Base-by-base conservation (phyloP, 2,329 filamentous ascomycete genomes). In the Aureobasidium musti region DNA sequence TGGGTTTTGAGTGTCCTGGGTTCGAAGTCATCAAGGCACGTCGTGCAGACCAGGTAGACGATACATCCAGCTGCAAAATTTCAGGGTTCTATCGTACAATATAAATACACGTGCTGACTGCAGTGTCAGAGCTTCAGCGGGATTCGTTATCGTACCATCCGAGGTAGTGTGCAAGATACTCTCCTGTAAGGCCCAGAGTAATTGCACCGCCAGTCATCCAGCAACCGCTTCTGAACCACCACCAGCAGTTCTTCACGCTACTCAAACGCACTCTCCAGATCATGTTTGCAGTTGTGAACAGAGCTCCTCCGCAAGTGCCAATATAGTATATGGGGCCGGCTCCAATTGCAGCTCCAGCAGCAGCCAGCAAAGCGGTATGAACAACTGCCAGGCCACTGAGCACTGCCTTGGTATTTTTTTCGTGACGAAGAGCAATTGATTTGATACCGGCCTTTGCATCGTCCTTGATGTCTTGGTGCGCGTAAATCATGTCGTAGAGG, bases 401-500 rank as follows among this genome's bases (percentile, higher is more conserved):
- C 10, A 96, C 87, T 63, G 86, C 80, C 77, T 95, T 96, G 1
- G 91, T 93, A 68, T 92, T 84, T 5, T 85, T 82, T 69, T 91
- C 89, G 71, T 96, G 91, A 75, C 89, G 89, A 45, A 96, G 81
- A 1, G 90, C 92, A 71, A 96, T 95, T 73, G 89, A 91, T 81
- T 94, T 96, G 79, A 96, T 95, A 10, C 92, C 92, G 0, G 89
- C 91, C 77, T 92, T 92, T 68, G 83, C 87, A 74, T 96, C 92
- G 72, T 96, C 91, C 73, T 89, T 89, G 76, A 94, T 89, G 73
- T 96, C 92, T 88, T 95, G 94, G 75, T 96, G 92, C 17, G 92
- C 92, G 77, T 96, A 96, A 37, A 96, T 92, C 87, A 95, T 96
- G 76, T 96, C 92, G 76, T 96, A 96, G 45, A 96, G 79, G 30